Base-by-base conservation (phyloP, 1,139 yeast genomes). In the Sugiyamaella pinicola region DNA sequence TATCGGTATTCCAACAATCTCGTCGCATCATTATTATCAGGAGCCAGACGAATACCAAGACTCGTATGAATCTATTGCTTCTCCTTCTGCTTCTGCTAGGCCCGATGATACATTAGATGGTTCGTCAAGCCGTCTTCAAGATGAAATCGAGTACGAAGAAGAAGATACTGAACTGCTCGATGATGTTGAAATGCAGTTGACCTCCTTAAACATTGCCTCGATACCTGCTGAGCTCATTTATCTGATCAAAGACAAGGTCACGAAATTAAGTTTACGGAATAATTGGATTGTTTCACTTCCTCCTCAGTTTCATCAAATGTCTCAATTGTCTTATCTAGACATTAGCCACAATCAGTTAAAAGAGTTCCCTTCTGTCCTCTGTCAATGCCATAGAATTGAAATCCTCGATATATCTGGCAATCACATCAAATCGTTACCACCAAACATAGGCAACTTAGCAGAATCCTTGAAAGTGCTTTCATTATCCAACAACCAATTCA, bases 391-490 rank as follows among this genome's bases (percentile, higher is more conserved):
- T 56, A 72, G 69, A 7, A 71, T 87, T 54, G 91, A 85, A 61
- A 83, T 84, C 49, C 70, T 87, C 47, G 95, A 88, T 66, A 69
- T 87, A 26, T 83, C 91, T 29, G 72, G 76, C 41, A 87, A 87
- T 64, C 71, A 69, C 45, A 68, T 85, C 54, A 64, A 71, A 35
- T 64, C 72, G 33, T 76, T 81, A 55, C 82, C 78, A 15, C 61
- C 65, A 51, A 75, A 67, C 24, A 61, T 78, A 47, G 74, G 70
- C 2, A 63, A 60, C 41, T 68, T 85, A 61, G 72, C 66, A 35
- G 55, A 59, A 21, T 49, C 57, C 15, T 63, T 69, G 44, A 62
- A 78, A 59, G 84, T 85, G 3, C 68, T 88, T 15, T 83, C 87
- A 10, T 70, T 88, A 53, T 83, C 83, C 54, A 78, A 80, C 57